Evolutionary conservation across 1,284 basidiomycete species (phyloP), one percentile per base, ranked within the genome.

Genomic region (Ceratobasidium sp.): DNA sequence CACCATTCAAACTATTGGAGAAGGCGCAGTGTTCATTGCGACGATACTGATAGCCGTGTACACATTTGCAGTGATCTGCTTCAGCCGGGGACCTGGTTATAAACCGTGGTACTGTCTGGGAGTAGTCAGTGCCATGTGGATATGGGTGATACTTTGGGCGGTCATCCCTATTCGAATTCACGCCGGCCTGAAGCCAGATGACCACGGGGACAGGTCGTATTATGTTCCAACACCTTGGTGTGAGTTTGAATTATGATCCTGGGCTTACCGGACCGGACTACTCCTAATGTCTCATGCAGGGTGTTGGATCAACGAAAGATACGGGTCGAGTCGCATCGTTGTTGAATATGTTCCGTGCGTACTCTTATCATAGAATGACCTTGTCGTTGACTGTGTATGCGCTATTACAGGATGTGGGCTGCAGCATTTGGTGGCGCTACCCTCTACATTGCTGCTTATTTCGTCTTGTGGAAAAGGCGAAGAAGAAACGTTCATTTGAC

Each of bases 1-100:
- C 24, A 56, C 75, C 29, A 66, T 77, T 31, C 77, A 78, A 49
- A 74, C 76, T 13, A 16, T 77, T 11, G 77, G 77, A 9, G 76
- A 78, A 46, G 76, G 75, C 8, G 77, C 76, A 29, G 77, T 77
- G 13, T 74, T 76, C 9, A 51, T 75, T n/a, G 61, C 51, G 19
- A 68, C 75, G 14, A 54, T 74, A 5, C 69, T 71, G 14, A 77
- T 78, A 31, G 72, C 76, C 16, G 61, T 77, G 6, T 68, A 77
- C 54, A 78, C 76, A 0, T 78, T 78, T 65, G 24, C 74, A 19
- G 69, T 74, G 4, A 53, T 53, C 22, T 27, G n/a, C 29, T 22
- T 27, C 19, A 22, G 29, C 29, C 51, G 51, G 11, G 22, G 51
- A 11, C 29, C 29, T 11, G 22, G 22, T 53, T 53, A 53, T 9